Percentiles rank a stretch among this genome's conserved stretches.
phyloP scores from a whole-genome alignment of 108 stramenopile genomes.

The Parietichytrium sp. region DNA sequence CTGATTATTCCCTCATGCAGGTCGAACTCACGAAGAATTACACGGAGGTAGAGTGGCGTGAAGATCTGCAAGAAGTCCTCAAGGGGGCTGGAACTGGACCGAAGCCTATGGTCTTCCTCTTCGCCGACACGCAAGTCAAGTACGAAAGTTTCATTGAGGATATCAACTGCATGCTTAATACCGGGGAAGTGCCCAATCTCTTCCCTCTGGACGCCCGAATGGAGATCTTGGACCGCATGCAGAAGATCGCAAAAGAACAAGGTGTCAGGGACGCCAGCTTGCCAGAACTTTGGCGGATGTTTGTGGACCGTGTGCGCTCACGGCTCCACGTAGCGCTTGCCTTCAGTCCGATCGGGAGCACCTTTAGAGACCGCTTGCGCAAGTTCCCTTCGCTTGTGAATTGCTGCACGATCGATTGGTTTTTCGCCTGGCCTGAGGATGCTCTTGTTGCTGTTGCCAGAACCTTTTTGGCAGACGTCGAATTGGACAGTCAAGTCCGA shows the following conservation, averaged over 20 bases:
- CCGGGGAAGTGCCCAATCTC: conserved; percentile 67
- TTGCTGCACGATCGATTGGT: conserved; percentile 43
- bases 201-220: conserved; percentile 58
- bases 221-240: conserved; percentile 55
- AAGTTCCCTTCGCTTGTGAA: conserved; percentile 39
- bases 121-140: conserved; percentile 66
- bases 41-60: conserved; percentile 61
- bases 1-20: conserved; percentile 2
- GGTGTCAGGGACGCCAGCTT: conserved; percentile 59
- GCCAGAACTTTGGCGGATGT: conserved; percentile 56
- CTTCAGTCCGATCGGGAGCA: conserved; percentile 21
- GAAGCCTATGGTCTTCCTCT: conserved; percentile 61
- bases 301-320: background rate
- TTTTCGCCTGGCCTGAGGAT: conserved; percentile 42
- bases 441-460: conserved; percentile 42
- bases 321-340: conserved; percentile 40
- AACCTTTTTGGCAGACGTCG: conserved; percentile 57
- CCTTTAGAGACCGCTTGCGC: conserved; percentile 36
- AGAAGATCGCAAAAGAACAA: conserved; percentile 54
- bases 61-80: conserved; percentile 63
- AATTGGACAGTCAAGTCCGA: conserved; percentile 43
- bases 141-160: conserved; percentile 66
- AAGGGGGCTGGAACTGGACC: conserved; percentile 53
- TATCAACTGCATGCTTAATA: conserved; percentile 67
- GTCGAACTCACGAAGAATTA: conserved; percentile 44